These are phyloP conservation scores for Eutrema japonicum DNA, from an alignment of 345 rosid genomes.

Conservation along the genomic window DNA sequence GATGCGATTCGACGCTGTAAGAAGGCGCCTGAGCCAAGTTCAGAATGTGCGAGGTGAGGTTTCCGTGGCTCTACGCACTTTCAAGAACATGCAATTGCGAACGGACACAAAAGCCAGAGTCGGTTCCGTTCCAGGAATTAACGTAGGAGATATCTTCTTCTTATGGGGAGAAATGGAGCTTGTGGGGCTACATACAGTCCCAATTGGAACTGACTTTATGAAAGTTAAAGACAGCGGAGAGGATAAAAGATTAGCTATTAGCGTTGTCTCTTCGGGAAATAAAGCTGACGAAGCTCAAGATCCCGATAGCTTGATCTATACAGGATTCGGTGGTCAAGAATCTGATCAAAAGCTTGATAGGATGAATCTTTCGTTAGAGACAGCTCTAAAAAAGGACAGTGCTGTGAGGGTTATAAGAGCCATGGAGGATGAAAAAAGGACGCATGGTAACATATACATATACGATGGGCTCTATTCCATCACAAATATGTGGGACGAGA, in stretches of 20 bases:
- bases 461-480: constrained; percentile 61
- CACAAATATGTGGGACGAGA: constrained; percentile 59
- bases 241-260: constrained; percentile 45
- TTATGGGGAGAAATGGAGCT: constrained; percentile 64
- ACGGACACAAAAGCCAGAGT: constrained; percentile 58
- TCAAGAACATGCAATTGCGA: constrained; percentile 52
- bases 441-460: constrained; percentile 46
- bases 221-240: constrained; percentile 10
- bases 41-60: constrained; percentile 37
- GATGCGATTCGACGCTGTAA: constrained; percentile 39
- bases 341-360: constrained; percentile 42
- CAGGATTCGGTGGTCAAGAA: constrained; percentile 46
- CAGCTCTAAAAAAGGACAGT: constrained; percentile 48
- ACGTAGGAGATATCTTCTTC: constrained; percentile 66
- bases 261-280: constrained; percentile 68
- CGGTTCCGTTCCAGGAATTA: constrained; percentile 61
- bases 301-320: constrained; percentile 50
- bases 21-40: constrained; percentile 52
- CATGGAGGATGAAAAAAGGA: constrained; percentile 42
- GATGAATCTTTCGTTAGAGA: constrained; percentile 59
- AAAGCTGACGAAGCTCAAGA: constrained; percentile 59
- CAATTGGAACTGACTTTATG: constrained; percentile 65
- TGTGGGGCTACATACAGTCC: constrained; percentile 58
- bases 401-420: constrained; percentile 63
- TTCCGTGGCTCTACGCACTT: constrained; percentile 34